Conservation (phyloP, 179 eudicot genomes). For the Monotropa hypopitys region DNA sequence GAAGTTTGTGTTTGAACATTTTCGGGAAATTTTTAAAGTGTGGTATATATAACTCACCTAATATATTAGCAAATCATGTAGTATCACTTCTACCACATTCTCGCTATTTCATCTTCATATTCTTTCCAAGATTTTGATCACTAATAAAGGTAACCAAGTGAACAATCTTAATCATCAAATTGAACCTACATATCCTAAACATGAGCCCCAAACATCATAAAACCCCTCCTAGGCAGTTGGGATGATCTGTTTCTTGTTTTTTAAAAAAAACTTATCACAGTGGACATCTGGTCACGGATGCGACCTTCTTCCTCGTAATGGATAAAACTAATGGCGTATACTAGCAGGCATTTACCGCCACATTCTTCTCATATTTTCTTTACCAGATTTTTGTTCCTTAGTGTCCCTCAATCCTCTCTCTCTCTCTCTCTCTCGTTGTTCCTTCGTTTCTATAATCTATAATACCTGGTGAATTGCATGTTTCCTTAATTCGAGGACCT, state of each 20-base stretch:
- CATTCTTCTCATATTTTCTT: slow-evolving; percentile 26
- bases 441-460: not conserved
- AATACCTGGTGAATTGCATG: slow-evolving; percentile 4
- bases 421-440: not conserved
- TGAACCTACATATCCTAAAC: too few species aligned
- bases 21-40: too few species aligned
- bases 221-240: too few species aligned
- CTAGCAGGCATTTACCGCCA: slow-evolving; percentile 32
- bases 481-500: not conserved
- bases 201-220: too few species aligned
- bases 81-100: too few species aligned
- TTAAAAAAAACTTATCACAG: not conserved
- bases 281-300: slow-evolving; percentile 1
- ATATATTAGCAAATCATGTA: too few species aligned
- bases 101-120: too few species aligned
- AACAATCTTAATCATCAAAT: too few species aligned
- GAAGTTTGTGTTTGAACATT: too few species aligned
- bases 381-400: slow-evolving; percentile 21
- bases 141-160: too few species aligned
- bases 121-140: too few species aligned
- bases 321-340: slow-evolving; percentile 27
- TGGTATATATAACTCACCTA: too few species aligned
- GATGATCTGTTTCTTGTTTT: not conserved
- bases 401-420: not conserved
- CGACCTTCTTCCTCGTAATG: not conserved